Percentiles rank a stretch among this genome's conserved stretches.
These are phyloP conservation scores for Allomyces arbusculus DNA, from an alignment of 192 early-diverging fungal species.

Conservation along the genomic window DNA sequence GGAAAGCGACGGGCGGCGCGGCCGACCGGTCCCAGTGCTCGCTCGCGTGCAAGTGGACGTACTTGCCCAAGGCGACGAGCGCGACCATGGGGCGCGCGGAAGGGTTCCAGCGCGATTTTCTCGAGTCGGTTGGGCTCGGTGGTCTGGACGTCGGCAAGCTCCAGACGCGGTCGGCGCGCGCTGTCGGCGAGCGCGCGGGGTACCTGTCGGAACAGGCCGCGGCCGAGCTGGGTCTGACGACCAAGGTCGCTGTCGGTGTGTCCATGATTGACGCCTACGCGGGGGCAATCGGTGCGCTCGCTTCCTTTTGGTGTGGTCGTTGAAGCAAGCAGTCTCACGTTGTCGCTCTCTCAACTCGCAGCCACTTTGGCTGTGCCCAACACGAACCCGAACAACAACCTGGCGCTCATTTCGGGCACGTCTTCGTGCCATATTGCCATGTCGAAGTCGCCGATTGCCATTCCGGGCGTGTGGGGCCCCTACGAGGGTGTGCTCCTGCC, in stretches of 20 bases:
- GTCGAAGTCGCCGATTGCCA: conserved; percentile 22
- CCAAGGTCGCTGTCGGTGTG: conserved; percentile 33
- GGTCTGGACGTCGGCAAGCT: conserved; percentile 23
- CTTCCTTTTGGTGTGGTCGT: conserved; percentile 7
- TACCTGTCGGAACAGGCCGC: conserved; percentile 28
- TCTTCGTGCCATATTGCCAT: conserved; percentile 51
- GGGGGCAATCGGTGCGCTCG: conserved; percentile 32
- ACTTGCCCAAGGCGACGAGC: conserved; percentile 11
- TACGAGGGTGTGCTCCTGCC: conserved; percentile 35
- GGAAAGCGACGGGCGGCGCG: conserved; percentile 30
- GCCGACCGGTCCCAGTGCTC: conserved; percentile 31
- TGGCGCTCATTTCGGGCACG: conserved; percentile 52
- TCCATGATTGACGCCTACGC: conserved; percentile 60
- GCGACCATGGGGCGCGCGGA: conserved; percentile 4
- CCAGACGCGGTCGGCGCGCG: conserved; percentile 16
- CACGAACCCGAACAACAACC: conserved; percentile 4
- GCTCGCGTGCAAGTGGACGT: conserved; percentile 49
- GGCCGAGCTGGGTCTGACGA: conserved; percentile 26
- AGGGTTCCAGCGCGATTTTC: conserved; percentile 36
- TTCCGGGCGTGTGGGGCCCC: conserved; percentile 39
- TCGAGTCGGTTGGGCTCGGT: conserved; percentile 27
- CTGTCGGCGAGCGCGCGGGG: conserved; percentile 3
- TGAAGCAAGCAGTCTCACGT: no score
- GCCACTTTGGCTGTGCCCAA: no score
- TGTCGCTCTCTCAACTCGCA: no score